phyloP scores from a whole-genome alignment of 441 rosid species.

The Arabidopsis hybrid region DNA sequence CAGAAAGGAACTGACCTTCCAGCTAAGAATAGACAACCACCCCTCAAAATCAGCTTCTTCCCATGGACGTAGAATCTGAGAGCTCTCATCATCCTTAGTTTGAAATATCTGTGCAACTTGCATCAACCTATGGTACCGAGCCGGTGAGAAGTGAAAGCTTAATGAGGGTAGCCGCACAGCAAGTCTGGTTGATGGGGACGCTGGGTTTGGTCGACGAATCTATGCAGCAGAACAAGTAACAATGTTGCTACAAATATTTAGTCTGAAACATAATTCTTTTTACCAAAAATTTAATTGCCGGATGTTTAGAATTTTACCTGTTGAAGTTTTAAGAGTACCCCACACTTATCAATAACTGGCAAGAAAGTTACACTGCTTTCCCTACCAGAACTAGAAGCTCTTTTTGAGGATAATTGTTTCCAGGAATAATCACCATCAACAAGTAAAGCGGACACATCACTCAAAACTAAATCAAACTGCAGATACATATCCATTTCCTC shows the following conservation, averaged over 20 bases:
- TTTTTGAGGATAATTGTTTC: conserved; percentile 57
- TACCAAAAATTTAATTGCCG: conserved; percentile 32
- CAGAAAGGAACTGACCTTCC: conserved; percentile 71
- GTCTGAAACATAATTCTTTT: conserved; percentile 28
- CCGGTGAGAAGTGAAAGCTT: conserved; percentile 98
- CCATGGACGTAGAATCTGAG: conserved; percentile 74
- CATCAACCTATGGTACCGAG: conserved; percentile 98
- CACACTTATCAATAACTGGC: conserved; percentile 97
- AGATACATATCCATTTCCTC: conserved; percentile 79
- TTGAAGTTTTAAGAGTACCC: conserved; percentile 84
- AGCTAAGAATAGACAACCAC: conserved; percentile 77
- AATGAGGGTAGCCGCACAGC: conserved; percentile 89
- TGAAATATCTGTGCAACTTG: conserved; percentile 83
- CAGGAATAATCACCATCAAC: conserved; percentile 96
- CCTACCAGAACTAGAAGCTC: conserved; percentile 45
- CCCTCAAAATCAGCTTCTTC: conserved; percentile 96
- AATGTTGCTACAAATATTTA: conserved; percentile 18
- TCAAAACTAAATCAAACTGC: conserved; percentile 93
- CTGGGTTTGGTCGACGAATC: conserved; percentile 85
- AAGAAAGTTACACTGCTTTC: conserved; percentile 57
- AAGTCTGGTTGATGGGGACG: conserved; percentile 92
- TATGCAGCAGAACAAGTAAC: conserved; percentile 47
- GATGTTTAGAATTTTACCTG: conserved; percentile 65
- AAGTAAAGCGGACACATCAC: conserved; percentile 93
- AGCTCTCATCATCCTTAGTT: conserved; percentile 60